Evolutionary conservation across 176 grass and related monocot genomes (phyloP), one percentile per base, ranked within the genome.

Genomic region (Olyra latifolia): DNA sequence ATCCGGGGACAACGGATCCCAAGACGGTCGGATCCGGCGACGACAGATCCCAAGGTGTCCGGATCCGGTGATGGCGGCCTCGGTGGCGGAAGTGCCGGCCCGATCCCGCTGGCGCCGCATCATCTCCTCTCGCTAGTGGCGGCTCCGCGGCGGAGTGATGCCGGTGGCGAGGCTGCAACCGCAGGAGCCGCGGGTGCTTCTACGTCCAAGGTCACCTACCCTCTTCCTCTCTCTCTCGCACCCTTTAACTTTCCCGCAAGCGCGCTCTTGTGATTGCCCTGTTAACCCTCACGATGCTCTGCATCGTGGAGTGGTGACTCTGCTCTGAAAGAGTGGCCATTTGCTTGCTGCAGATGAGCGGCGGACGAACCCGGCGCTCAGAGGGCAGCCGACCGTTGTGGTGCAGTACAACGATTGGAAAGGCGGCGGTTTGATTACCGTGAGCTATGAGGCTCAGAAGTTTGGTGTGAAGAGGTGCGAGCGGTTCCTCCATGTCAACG

Each of bases 341-440:
- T 65, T 44, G 20, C 25, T 54, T 62, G 8, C 54, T 6, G 76
- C 74, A 98, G 95, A 91, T 35, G 92, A 95, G 81, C 95, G 95
- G 66, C 84, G 95, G 66, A 93, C 66, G 77, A 98, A 88, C 69
- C 95, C 83, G 41, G 70, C 76, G 56, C 83, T 98, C 40, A 91
- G 62, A 85, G 92, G 95, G 24, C 81, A 94, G 60, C 95, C 95
- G 10, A 93, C 95, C 24, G 95, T 90, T 48, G 95, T 98, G 40
- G 95, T 98, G 78, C 95, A 98, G 78, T 93, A 95, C 78, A 95
- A 98, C 80, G 89, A 87, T 16, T 95, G 92, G 95, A 95, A 95
- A 93, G 95, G 95, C 48, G 92, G 92, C 2, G 84, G 85, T 0
- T 83, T 98, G 88, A 93, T 98, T 69, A 92, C 92, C 46, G 95